phyloP scores from a whole-genome alignment of 805 yeast species.

The Metschnikowia orientalis region DNA sequence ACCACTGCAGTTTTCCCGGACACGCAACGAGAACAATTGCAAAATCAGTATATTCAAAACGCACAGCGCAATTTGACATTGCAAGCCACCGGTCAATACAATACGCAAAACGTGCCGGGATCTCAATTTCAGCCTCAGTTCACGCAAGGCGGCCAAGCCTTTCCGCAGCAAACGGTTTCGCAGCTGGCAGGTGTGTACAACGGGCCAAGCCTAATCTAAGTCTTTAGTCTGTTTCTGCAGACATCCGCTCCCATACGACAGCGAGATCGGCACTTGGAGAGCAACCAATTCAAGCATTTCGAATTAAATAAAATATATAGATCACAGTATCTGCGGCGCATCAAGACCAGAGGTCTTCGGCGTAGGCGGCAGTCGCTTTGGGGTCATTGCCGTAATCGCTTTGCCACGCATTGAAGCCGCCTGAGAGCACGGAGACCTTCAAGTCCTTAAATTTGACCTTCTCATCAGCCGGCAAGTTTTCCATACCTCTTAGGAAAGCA shows the following conservation, averaged over 20 bases:
- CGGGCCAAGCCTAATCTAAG: conserved; percentile 24
- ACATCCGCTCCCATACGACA: background rate
- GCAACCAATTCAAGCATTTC: conserved; percentile 1
- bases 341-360: conserved; percentile 34
- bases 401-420: conserved; percentile 89
- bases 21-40: conserved; percentile 39
- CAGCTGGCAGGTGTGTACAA: conserved; percentile 14
- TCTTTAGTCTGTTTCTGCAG: background rate
- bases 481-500: conserved; percentile 48
- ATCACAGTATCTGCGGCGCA: conserved; percentile 1
- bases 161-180: conserved; percentile 1
- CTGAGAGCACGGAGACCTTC: conserved; percentile 66
- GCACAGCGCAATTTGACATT: conserved; percentile 28
- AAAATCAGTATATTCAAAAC: conserved; percentile 31
- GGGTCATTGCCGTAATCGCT: conserved; percentile 62
- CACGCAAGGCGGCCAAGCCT: conserved; percentile 4
- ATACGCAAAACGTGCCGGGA: conserved; percentile 8
- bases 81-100: conserved; percentile 13
- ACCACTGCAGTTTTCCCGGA: conserved; percentile 69
- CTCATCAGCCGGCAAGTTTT: conserved; percentile 26
- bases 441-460: conserved; percentile 28
- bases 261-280: background rate
- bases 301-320: background rate
- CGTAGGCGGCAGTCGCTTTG: conserved; percentile 51
- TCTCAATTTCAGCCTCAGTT: conserved; percentile 5